phyloP scores from a whole-genome alignment of 108 stramenopile genomes.

The Cyclotella kingstonii region DNA sequence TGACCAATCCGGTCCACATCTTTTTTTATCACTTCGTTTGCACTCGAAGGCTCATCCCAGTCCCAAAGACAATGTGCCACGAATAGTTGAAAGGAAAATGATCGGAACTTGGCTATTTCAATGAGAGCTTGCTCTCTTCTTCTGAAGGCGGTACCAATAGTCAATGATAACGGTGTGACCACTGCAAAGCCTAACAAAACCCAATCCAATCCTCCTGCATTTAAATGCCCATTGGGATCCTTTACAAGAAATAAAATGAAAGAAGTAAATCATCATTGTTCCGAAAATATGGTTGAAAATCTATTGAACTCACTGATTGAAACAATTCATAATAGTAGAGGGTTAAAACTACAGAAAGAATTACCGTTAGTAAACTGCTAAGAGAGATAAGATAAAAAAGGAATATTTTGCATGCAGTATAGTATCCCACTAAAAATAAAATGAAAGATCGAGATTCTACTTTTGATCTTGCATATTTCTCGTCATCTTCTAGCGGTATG shows the following conservation, averaged over 20 bases:
- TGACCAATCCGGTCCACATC: slow-evolving; percentile 58
- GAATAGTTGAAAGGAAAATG: slow-evolving; percentile 54
- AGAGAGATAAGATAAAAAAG: slow-evolving; percentile 36
- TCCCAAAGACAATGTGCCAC: slow-evolving; percentile 66
- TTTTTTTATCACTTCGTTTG: slow-evolving; percentile 27
- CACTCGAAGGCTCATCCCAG: slow-evolving; percentile 36
- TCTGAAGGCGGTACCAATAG: slow-evolving; percentile 60
- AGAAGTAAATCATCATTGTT: not conserved
- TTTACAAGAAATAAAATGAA: slow-evolving; percentile 1
- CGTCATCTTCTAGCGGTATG: slow-evolving; percentile 39
- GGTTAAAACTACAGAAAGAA: slow-evolving; percentile 33
- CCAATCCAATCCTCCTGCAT: slow-evolving; percentile 55
- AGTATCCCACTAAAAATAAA: slow-evolving; percentile 28
- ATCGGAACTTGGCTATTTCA: slow-evolving; percentile 49
- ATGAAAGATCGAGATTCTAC: slow-evolving; percentile 24
- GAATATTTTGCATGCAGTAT: slow-evolving; percentile 39
- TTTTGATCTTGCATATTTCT: slow-evolving; percentile 31
- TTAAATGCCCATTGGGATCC: slow-evolving; percentile 1
- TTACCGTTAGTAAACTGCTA: slow-evolving; percentile 21
- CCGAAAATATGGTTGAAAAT: not conserved
- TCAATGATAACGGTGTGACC: slow-evolving; percentile 60
- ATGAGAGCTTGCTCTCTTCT: slow-evolving; percentile 63
- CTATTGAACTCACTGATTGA: slow-evolving; percentile 2
- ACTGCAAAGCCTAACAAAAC: slow-evolving; percentile 72
- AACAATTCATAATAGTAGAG: slow-evolving; percentile 30